Evolutionary conservation across 202 grass and related monocot genomes (phyloP), one percentile per base, ranked within the genome.

Genomic region (Zizania palustris): DNA sequence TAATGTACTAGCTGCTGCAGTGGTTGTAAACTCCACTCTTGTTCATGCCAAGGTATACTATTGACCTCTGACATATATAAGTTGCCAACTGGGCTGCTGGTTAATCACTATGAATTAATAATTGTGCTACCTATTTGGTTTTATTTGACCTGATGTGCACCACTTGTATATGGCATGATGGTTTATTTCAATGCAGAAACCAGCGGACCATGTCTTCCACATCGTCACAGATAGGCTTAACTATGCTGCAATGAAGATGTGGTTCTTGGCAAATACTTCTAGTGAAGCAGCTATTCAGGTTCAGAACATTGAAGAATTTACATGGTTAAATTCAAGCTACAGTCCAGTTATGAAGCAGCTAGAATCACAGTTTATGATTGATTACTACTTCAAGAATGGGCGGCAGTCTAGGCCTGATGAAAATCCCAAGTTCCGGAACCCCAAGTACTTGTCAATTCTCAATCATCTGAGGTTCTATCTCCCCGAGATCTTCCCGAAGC

Each of bases 381-480:
- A 97, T 80, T 97, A 89, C 71, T 97, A 97, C 75, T 97, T 97
- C 41, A 77, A 72, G 41, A 82, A 11, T 64, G 80, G 84, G 79
- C 72, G 84, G 79, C 72, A 82, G 7, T 67, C 74, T 40, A 76
- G 51, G 38, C 44, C 69, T 40, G 83, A 86, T 45, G 83, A 66
- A 38, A 97, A 87, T 74, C 82, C 89, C 1, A 97, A 97, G 71
- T 97, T 85, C 45, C 65, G 83, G 53, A 97, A 97, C 74, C 90
- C 93, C 34, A 97, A 97, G 54, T 97, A 97, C 34, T 54, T 97
- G 6, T 93, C 88, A 38, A 97, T 97, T 60, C 79, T 97, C 11
- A 97, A 97, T 76, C 93, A 97, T 83, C 58, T 97, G 67, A 85
- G 93, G 28, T 97, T 97, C 37, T 97, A 97, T 86, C 81, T 97